Base-by-base conservation (phyloP, 345 rosid species). In the Arabidopsis thaliana region DNA sequence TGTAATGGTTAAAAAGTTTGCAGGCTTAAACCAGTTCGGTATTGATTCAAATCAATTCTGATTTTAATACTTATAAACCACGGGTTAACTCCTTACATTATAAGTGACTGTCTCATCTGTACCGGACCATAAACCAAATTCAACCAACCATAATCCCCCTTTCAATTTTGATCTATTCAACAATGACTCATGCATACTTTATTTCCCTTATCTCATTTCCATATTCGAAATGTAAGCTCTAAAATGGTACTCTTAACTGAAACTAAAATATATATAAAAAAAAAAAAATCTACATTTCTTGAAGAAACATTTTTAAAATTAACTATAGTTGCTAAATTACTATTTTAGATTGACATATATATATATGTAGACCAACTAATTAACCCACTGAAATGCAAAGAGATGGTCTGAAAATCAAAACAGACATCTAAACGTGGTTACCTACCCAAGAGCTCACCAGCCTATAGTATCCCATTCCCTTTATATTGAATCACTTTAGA, bases 21-120 rank as follows among this genome's bases (percentile, higher is more conserved):
- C 28, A 16, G 11, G 52, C 10, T 72, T 49, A 38, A 50, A 28
- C 42, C 8, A 10, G 30, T 60, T 38, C 32, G 30, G 53, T 32
- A 40, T 53, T 68, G 32, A 32, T 56, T 44, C 73, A 56, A 44
- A 69, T 6, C 7, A 30, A 30, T 42, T 57, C 13, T 44, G 11
- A 13, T 41, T 53, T 53, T 10, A 11, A n/a, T 30, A 41, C 51
- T 40, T 51, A 14, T 67, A 16, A 28, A 63, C 8, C 5, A 1
- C 57, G 7, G 33, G n/a, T 52, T 56, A 12, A 38, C 42, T 38
- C 42, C 10, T 9, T 38, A 2, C 42, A 38, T 6, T 8, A 16
- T 16, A 16, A 16, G 20, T 16, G 20, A 16, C 20, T 16, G 20
- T 16, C 20, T 16, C 20, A 16, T 16, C 20, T 16, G 20, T 16